These are phyloP conservation scores for Eremothecium cymbalariae DNA, from an alignment of 1,139 yeast species.

Conservation along the genomic window DNA sequence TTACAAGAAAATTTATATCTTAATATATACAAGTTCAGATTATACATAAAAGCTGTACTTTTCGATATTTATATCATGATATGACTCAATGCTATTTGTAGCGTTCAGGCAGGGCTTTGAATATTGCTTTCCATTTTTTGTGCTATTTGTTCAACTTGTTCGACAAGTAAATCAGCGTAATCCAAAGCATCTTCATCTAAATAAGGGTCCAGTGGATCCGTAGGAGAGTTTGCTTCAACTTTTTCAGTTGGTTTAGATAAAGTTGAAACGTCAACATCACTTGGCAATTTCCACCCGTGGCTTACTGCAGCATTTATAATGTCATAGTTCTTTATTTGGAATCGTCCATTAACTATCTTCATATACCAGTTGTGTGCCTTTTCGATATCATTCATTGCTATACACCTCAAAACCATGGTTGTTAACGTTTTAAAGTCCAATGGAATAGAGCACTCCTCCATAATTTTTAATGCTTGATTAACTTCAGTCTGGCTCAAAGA, in stretches of 20 bases:
- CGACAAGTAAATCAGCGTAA: too few species aligned
- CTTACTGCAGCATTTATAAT: constrained; percentile 17
- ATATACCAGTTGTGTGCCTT: constrained; percentile 28
- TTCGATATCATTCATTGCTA: constrained; percentile 13
- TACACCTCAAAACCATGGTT: constrained; percentile 21
- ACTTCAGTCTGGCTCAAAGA: constrained; percentile 17
- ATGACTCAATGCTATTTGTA: too few species aligned
- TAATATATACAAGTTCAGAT: too few species aligned
- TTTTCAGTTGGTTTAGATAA: too few species aligned
- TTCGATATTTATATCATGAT: too few species aligned
- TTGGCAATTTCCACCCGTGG: constrained; percentile 24
- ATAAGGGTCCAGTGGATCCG: too few species aligned
- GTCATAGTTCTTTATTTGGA: constrained; percentile 17
- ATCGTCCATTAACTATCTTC: constrained; percentile 19
- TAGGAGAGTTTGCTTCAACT: too few species aligned
- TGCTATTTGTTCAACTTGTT: too few species aligned
- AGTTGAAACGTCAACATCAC: constrained; percentile 2
- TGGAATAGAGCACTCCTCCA: constrained; percentile 20
- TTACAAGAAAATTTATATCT: too few species aligned
- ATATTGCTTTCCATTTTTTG: too few species aligned
- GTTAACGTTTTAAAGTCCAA: constrained; percentile 24
- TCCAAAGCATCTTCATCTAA: constrained; percentile 4
- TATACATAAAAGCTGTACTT: too few species aligned
- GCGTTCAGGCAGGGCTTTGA: too few species aligned
- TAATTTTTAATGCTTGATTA: constrained; percentile 15